phyloP scores from a whole-genome alignment of 331 rosid genomes.

The Quercus lobata region DNA sequence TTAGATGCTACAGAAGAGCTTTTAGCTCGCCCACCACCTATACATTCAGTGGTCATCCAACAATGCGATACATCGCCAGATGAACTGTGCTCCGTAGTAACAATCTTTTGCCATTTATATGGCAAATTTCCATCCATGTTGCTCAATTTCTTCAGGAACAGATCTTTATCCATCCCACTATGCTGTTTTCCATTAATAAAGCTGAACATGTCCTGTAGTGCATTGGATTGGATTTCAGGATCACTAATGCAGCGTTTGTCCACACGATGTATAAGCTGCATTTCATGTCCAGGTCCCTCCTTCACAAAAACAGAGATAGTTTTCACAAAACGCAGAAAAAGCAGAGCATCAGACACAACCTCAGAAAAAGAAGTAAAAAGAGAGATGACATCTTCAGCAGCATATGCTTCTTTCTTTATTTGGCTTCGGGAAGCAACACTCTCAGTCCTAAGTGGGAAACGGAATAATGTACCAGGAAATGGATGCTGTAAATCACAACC shows the following conservation, averaged over 20 bases:
- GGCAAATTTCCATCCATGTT: constrained; percentile 58
- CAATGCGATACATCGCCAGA: constrained; percentile 57
- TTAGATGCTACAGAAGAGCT: constrained; percentile 34
- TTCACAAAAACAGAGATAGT: constrained; percentile 74
- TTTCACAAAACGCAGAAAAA: constrained; percentile 82
- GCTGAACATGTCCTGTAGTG: constrained; percentile 62
- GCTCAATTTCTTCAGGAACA: constrained; percentile 67
- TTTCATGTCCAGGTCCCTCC: constrained; percentile 80
- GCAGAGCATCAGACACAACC: constrained; percentile 85
- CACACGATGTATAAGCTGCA: constrained; percentile 81
- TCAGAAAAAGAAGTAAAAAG: constrained; percentile 74
- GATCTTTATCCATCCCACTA: constrained; percentile 68
- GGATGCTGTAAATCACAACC: constrained; percentile 90
- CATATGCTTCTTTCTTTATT: constrained; percentile 86
- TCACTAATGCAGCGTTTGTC: constrained; percentile 53
- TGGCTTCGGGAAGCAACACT: constrained; percentile 86
- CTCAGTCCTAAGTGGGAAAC: constrained; percentile 88
- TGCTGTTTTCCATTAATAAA: constrained; percentile 50
- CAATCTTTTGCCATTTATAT: constrained; percentile 67
- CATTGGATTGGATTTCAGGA: constrained; percentile 52
- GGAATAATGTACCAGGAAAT: constrained; percentile 94
- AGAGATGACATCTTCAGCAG: constrained; percentile 80
- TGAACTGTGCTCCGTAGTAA: constrained; percentile 57
- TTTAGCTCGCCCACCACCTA: constrained; percentile 68
- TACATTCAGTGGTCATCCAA: constrained; percentile 89